Base-by-base conservation (phyloP, 805 yeast genomes). In the Monosporozyma servazzii region DNA sequence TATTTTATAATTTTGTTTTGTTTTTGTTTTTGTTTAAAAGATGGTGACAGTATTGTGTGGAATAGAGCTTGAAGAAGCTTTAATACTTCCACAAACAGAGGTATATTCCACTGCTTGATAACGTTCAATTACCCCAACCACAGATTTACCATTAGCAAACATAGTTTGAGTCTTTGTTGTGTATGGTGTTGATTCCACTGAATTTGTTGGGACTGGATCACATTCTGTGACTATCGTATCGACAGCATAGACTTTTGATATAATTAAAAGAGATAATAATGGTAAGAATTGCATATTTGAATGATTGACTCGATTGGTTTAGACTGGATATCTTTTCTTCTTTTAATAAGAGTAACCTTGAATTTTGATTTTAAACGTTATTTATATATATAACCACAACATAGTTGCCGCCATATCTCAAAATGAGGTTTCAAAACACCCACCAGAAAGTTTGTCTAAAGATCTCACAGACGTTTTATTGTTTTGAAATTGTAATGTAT, bases 141-240 rank as follows among this genome's bases (percentile, higher is more conserved):
- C 51, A 8, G 58, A 41, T 20, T 20, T 50, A 20, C 64, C 66
- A 47, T 54, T 51, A 0, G 52, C 51, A 4, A 58, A 25, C 20
- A 55, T 50, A 17, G 58, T 57, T 13, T 58, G 55, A 1, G 62
- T 56, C 2, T 50, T 39, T 1, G 55, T 44, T 3, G 67, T 58
- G 41, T 61, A 60, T 33, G 69, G 65, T 6, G 64, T 57, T 3
- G 56, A 29, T 20, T 58, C 68, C 4, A 58, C 33, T n/a, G 56
- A 51, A 15, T 58, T 58, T n/a, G 56, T 49, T 25, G 67, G 62
- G 10, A 58, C 45, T 6, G 58, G 43, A 5, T 57, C 58, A 45
- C 66, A 62, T 27, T 21, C 17, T 58, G 54, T 10, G 46, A 53
- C 3, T 54, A 39, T 15, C 29, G 4, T 36, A 13, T 6, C 48